Evolutionary conservation across 2,329 filamentous ascomycete genomes (phyloP), one percentile per base, ranked within the genome.

Genomic region (Elsinoe ampelina): DNA sequence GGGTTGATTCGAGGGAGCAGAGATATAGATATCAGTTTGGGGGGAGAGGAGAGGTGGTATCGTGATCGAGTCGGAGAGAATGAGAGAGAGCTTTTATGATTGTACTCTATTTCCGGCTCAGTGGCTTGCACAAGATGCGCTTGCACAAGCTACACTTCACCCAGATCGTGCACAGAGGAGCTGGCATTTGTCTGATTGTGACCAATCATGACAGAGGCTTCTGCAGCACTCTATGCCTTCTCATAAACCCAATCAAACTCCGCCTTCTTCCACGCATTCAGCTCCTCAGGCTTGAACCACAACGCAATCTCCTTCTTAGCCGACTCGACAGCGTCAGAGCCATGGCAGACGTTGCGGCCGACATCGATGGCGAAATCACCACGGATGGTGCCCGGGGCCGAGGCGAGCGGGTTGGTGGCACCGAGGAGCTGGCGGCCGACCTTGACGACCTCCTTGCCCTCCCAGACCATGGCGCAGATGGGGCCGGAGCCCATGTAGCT

Each of bases 261-360:
- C 73, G 87, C 80, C 66, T 80, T 79, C 83, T 93, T 92, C 84
- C 87, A 97, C 77, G 72, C 80, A 77, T 89, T 77, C 71, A 95
- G 73, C 77, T 97, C 93, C 67, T 83, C 84, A 66, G 87, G 80
- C 77, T 87, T 85, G 87, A 98, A 98, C 93, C 93, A 98, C 73
- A 97, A 85, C 70, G 86, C 86, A 73, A 98, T 98, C 83, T 98
- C 93, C 88, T 97, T 96, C 87, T 97, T 84, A 78, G 93, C 93
- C 80, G 84, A 95, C 85, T 98, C 93, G 77, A 98, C 92, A 73
- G 82, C 85, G 83, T 98, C 93, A 77, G 90, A 96, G 74, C 93
- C 93, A 85, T 98, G 93, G 88, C 92, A 97, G 80, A 97, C 90
- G 82, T 98, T 98, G 76, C 92, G 89, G 79, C 93, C 93, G 73